Evolutionary conservation across 2,329 filamentous ascomycete genomes (phyloP).

Genomic region (Domatiomyces globalis): DNA sequence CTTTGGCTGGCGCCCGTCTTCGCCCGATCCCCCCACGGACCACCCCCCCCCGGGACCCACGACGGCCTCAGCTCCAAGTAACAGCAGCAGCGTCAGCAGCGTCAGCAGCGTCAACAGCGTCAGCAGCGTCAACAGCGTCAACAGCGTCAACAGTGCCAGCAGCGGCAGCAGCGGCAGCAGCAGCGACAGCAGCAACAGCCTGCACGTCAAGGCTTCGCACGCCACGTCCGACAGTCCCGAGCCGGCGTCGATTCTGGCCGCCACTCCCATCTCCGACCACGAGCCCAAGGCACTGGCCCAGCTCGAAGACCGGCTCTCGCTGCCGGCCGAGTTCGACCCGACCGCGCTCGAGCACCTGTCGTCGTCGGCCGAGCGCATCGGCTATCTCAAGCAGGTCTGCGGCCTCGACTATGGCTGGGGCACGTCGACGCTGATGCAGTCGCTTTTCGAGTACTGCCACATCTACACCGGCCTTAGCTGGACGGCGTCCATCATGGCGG

Average conservation of each 20-base stretch:
- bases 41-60: too few species aligned
- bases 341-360: conserved; percentile 25
- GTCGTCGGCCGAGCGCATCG: conserved; percentile 58
- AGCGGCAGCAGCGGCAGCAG: neutral
- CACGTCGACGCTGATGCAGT: conserved; percentile 59
- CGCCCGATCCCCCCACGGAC: neutral
- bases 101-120: too few species aligned
- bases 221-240: conserved; percentile 12
- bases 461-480: conserved; percentile 62
- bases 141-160: neutral
- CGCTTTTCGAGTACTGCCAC: conserved; percentile 67
- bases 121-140: too few species aligned
- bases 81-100: neutral
- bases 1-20: conserved; percentile 11
- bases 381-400: conserved; percentile 59
- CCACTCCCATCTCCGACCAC: conserved; percentile 1
- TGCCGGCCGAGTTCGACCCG: conserved; percentile 3
- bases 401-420: conserved; percentile 83
- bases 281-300: conserved; percentile 10
- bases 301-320: conserved; percentile 8
- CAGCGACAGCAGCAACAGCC: neutral
- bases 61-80: too few species aligned
- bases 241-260: conserved; percentile 3
- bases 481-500: conserved; percentile 59
- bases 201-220: conserved; percentile 12